These are phyloP conservation scores for Alternaria sp. DNA, from an alignment of 2,329 filamentous ascomycete genomes.

Conservation along the genomic window DNA sequence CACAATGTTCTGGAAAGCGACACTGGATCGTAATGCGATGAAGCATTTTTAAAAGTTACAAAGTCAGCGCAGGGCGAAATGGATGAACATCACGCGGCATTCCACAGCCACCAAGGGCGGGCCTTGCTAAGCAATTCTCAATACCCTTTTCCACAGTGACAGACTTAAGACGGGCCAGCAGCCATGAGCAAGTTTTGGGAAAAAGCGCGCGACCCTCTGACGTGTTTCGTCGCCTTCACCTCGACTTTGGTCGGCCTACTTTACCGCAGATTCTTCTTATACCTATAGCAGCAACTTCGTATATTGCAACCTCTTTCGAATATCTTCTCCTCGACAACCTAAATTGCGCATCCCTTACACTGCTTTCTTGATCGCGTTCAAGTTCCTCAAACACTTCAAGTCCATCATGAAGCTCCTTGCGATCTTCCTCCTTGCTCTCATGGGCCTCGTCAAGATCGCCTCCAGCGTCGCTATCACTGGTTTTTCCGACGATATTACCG, in stretches of 20 bases:
- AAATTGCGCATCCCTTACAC: neutral
- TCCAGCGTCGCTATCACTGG: neutral
- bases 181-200: neutral
- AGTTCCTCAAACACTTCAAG: neutral
- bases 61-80: neutral
- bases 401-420: neutral
- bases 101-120: neutral
- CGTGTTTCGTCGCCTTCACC: neutral
- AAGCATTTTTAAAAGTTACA: too few species aligned
- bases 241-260: neutral
- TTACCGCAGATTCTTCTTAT: neutral
- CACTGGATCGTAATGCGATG: too few species aligned
- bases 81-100: neutral
- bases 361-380: neutral
- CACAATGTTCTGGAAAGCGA: neutral
- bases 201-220: neutral
- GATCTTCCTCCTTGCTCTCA: neutral
- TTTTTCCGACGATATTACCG: neutral
- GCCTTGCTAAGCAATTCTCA: neutral
- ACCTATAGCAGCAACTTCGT: neutral
- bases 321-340: neutral
- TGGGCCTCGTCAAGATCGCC: neutral
- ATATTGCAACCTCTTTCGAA: neutral
- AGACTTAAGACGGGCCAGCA: accelerated
- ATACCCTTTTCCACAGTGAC: neutral